A percentile compares a stretch with the other conserved stretches of the same genome.
phyloP scores from a whole-genome alignment of 306 rosid genomes.

The Glycine latifolia region DNA sequence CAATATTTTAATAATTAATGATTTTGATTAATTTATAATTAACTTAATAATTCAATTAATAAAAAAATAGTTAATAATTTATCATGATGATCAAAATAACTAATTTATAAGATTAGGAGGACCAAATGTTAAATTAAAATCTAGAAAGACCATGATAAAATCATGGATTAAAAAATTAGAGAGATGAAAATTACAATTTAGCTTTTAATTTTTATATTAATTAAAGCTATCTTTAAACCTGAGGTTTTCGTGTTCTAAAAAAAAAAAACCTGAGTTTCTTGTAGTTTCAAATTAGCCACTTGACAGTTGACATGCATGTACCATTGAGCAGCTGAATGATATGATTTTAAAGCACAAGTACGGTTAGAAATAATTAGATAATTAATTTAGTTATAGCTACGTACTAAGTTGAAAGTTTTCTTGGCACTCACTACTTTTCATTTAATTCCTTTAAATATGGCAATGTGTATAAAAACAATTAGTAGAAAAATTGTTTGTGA shows the following conservation, averaged over 20 bases:
- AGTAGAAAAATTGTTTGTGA: neutral
- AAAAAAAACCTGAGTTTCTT: neutral
- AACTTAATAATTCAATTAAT: too few species aligned
- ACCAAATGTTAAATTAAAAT: too few species aligned
- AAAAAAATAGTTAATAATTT: too few species aligned
- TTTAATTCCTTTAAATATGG: neutral
- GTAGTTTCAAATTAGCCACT: neutral
- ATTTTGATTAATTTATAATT: too few species aligned
- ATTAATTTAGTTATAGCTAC: neutral
- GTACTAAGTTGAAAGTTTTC: neutral
- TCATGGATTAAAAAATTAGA: too few species aligned
- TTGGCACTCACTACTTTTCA: neutral
- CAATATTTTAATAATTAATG: too few species aligned
- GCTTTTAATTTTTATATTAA: too few species aligned
- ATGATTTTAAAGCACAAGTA: neutral
- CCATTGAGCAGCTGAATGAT: neutral
- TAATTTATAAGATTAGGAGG: too few species aligned
- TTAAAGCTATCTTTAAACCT: too few species aligned
- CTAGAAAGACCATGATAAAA: too few species aligned
- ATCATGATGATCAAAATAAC: too few species aligned
- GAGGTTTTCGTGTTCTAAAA: neutral
- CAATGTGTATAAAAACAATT: neutral
- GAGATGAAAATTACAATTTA: too few species aligned
- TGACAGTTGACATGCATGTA: neutral
- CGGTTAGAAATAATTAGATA: neutral